Base-by-base conservation (phyloP, 371 early-diverging fungal genomes). In the Mortierella sp. region DNA sequence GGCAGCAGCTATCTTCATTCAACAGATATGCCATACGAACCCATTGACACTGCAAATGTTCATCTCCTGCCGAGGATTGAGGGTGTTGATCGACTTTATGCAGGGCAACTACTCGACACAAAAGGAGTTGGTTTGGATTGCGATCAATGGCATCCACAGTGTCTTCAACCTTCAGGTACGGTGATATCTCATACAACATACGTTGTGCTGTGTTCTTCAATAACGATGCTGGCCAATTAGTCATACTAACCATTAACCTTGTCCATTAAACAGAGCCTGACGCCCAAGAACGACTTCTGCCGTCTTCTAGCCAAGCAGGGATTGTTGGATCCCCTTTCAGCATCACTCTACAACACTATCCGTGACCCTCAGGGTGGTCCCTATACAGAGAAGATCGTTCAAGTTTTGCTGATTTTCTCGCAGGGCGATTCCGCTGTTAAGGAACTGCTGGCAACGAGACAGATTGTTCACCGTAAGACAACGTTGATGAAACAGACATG, bases 241-340 rank as follows among this genome's bases (percentile, higher is more conserved):
- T 10, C 34, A 34, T 7, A 34, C 19, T 64, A 14, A 63, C 39
- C 19, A 41, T 41, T 57, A 27, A 31, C 7, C 12, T 27, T 40
- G 16, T 16, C 1, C 56, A n/a, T 41, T 43, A 6, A 21, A 24
- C 47, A 81, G 79, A 79, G 81, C 17, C 51, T 84, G 51, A 84
- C 85, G 0, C 85, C 88, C 3, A 82, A 83, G 51, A 85, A 85
- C 54, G 85, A 87, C 52, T 83, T 86, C 49, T 88, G 85, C 63
- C 79, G 80, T 14, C 46, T 87, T 53, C 73, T 87, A 34, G 82
- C 83, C 14, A 85, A 83, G 45, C 77, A 78, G 57, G 84, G 83
- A 0, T 48, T 88, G 2, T 51, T 88, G 25, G 81, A 74, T 21
- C 80, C 77, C 2, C 74, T 88, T n/a, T 71, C 85, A 2, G 34